phyloP scores from a whole-genome alignment of 768 basidiomycete genomes.

The Melanogaster broomeanus region DNA sequence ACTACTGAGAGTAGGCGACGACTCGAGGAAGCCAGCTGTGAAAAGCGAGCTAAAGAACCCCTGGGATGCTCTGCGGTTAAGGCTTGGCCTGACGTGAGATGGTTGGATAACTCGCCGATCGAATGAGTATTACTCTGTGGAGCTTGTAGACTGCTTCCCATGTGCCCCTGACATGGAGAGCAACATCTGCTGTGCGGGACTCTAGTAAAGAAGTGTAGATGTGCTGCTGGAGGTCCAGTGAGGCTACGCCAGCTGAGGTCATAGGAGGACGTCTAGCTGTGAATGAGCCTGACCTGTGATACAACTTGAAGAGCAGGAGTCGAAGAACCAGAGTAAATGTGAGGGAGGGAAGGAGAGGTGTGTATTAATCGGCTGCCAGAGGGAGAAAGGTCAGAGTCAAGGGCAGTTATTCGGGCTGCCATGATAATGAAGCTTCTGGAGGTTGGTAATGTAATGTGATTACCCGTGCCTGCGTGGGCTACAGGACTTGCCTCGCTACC shows the following conservation, averaged over 20 bases:
- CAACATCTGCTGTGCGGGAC: constrained; percentile 76
- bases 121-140: constrained; percentile 86
- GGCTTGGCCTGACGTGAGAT: neutral
- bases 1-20: constrained; percentile 30
- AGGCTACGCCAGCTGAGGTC: constrained; percentile 46
- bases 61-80: constrained; percentile 34
- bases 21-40: constrained; percentile 76
- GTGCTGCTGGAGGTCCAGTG: constrained; percentile 68
- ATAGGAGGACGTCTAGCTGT: constrained; percentile 22
- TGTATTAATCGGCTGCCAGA: constrained; percentile 7
- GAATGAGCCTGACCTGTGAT: neutral
- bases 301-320: too few species aligned
- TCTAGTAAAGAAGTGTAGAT: constrained; percentile 74
- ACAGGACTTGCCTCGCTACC: too few species aligned
- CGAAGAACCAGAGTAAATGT: constrained; percentile 1
- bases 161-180: constrained; percentile 63
- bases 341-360: constrained; percentile 12
- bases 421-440: constrained; percentile 2
- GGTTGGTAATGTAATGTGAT: too few species aligned
- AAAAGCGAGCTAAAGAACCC: constrained; percentile 91
- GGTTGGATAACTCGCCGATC: constrained; percentile 57
- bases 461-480: too few species aligned
- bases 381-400: neutral
- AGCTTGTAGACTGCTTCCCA: constrained; percentile 77
- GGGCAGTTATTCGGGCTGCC: neutral